Evolutionary conservation across 805 yeast species (phyloP), one percentile per base, ranked within the genome.

Genomic region (Metschnikowia koreensis): DNA sequence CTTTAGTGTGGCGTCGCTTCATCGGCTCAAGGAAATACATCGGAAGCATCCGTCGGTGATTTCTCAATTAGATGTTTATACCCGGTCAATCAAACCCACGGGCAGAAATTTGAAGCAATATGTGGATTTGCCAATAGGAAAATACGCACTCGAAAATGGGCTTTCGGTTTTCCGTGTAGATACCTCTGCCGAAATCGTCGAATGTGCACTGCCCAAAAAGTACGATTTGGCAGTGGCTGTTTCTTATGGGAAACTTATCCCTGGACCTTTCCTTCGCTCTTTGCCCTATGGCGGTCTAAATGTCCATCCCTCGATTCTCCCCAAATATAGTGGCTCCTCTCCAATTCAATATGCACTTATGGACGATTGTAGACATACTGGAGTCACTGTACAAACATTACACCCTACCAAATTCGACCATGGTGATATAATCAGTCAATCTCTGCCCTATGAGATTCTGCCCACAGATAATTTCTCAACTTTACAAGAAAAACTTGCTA

Each of bases 221-320:
- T 85, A 79, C 65, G 81, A 87, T 55, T 64, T 91, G 57, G 86
- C 91, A 0, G 75, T 94, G n/a, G 97, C 98, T 0, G 97, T 91
- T 1, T 90, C 97, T 0, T 94, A 83, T 66, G 99, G 98, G 0
- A 76, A 76, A 46, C 71, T 93, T 42, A 90, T 94, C 4, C 97
- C 98, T 0, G 70, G 68, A 0, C 52, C 65, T 1, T 81, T 90
- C 56, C 66, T 94, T 1, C 46, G 62, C 0, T 46, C 65, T 0
- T 69, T 84, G 17, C 65, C 66, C 11, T 81, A 66, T 61, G 90
- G 92, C 4, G 96, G 97, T 0, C 64, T 94, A 28, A 94, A 94
- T 63, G 90, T 94, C 0, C 99, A 94, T 65, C 99, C 99, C 0
- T 90, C 97, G 0, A 65, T 91, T 7, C 75, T 94, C 8, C 99